phyloP scores from a whole-genome alignment of 2,329 filamentous ascomycete genomes.

The Paradendryphiella salina region DNA sequence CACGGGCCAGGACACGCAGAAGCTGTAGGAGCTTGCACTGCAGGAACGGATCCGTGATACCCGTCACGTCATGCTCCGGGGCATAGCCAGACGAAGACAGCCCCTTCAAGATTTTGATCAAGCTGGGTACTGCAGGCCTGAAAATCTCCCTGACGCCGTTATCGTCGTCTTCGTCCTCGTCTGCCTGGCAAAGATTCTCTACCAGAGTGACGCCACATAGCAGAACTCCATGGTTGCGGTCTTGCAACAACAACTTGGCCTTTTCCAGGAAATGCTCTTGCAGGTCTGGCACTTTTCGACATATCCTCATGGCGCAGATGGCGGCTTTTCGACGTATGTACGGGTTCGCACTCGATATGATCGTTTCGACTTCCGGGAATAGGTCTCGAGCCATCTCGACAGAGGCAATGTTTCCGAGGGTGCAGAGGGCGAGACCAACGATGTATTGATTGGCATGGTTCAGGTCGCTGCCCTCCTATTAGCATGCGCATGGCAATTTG shows the following conservation, averaged over 20 bases:
- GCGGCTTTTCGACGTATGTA: constrained; percentile 97
- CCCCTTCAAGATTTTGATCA: constrained; percentile 89
- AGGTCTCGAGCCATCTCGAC: constrained; percentile 98
- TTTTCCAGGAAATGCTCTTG: constrained; percentile 98
- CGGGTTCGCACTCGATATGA: constrained; percentile 92
- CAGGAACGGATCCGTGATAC: constrained; percentile 95
- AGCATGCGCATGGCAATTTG: constrained; percentile 9
- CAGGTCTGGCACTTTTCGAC: constrained; percentile 93
- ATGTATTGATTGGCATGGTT: constrained; percentile 98
- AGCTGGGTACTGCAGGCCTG: constrained; percentile 76
- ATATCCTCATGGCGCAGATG: constrained; percentile 98
- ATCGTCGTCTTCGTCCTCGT: constrained; percentile 89
- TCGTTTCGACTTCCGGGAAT: constrained; percentile 91
- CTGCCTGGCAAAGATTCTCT: constrained; percentile 89
- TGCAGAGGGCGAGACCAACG: constrained; percentile 92
- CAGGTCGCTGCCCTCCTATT: constrained; percentile 69
- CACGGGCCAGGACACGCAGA: constrained; percentile 81
- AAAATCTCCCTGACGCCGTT: constrained; percentile 90
- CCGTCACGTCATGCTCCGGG: constrained; percentile 96
- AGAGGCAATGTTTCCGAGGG: constrained; percentile 95
- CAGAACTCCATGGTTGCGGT: constrained; percentile 93
- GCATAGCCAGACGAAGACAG: constrained; percentile 95
- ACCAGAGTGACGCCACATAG: constrained; percentile 90
- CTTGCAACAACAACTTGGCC: constrained; percentile 80
- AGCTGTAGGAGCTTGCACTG: constrained; percentile 94